Percentiles rank a stretch among this genome's conserved stretches.
phyloP scores from a whole-genome alignment of 208 protist genomes.

The Leishmania amazonensis region DNA sequence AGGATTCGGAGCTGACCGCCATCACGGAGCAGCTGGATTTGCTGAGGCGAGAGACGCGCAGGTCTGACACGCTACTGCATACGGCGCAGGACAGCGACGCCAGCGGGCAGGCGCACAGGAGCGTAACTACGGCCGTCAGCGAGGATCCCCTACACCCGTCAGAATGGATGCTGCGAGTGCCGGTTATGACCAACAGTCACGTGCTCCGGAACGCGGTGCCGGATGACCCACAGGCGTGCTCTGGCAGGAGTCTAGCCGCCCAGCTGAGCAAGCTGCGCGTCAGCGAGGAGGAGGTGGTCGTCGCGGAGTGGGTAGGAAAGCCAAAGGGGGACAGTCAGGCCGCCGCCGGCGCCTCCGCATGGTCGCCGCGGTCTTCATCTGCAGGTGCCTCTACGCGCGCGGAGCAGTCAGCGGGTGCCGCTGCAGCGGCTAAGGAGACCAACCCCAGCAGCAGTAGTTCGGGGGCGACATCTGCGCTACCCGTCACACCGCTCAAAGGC shows the following conservation, averaged over 20 bases:
- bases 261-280: constrained; percentile 32
- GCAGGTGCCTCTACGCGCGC: background rate
- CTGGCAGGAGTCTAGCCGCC: constrained; percentile 3
- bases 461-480: background rate
- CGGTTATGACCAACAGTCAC: constrained; percentile 14
- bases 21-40: constrained; percentile 35
- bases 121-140: background rate
- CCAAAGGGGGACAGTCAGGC: background rate
- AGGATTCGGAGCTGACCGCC: constrained; percentile 21
- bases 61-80: background rate
- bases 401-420: background rate
- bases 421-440: background rate
- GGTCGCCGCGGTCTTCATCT: constrained; percentile 4
- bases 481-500: background rate
- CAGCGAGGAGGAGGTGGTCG: constrained; percentile 43
- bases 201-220: constrained; percentile 17
- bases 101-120: background rate
- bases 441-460: background rate
- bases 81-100: background rate
- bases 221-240: constrained; percentile 4
- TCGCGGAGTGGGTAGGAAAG: constrained; percentile 44
- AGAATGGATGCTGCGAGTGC: constrained; percentile 23
- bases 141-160: background rate
- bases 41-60: constrained; percentile 17
- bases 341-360: background rate